Evolutionary conservation across 2,329 filamentous ascomycete genomes (phyloP).

Genomic region (Sporothrix luriei): DNA sequence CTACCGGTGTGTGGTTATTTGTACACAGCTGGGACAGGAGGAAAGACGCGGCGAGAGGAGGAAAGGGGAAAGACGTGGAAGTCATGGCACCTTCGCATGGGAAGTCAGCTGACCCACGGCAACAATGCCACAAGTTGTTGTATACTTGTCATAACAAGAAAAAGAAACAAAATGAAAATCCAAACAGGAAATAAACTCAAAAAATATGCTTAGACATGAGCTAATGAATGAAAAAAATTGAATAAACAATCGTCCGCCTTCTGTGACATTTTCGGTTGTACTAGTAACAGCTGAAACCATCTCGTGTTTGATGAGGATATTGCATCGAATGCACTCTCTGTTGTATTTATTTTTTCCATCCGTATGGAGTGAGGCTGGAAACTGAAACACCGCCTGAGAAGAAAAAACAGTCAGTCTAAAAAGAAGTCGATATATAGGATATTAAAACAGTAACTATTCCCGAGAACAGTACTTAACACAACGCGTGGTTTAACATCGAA

Average conservation of each 20-base stretch:
- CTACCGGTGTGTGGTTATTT: not conserved
- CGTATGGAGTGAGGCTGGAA: not conserved
- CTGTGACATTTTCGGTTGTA: no score
- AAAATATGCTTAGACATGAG: not conserved
- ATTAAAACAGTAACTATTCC: not conserved
- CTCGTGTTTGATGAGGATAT: not conserved
- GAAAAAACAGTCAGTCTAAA: not conserved
- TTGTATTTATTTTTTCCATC: no score
- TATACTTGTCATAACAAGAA: not conserved
- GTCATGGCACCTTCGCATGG: not conserved
- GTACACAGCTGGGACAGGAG: not conserved
- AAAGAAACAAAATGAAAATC: conserved; percentile 4
- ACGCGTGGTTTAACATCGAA: not conserved
- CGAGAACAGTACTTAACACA: not conserved
- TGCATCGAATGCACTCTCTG: not conserved
- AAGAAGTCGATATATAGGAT: not conserved
- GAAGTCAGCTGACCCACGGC: conserved; percentile 10
- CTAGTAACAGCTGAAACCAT: not conserved
- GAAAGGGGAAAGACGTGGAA: not conserved
- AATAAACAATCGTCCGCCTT: not conserved
- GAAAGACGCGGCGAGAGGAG: not conserved
- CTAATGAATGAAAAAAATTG: conserved; percentile 8
- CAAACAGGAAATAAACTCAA: not conserved
- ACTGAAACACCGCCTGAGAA: not conserved
- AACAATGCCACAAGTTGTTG: not conserved